Percentiles rank a stretch among this genome's conserved stretches.
Conservation (phyloP, 78 protist species). For the Polysphondylium violaceum region DNA sequence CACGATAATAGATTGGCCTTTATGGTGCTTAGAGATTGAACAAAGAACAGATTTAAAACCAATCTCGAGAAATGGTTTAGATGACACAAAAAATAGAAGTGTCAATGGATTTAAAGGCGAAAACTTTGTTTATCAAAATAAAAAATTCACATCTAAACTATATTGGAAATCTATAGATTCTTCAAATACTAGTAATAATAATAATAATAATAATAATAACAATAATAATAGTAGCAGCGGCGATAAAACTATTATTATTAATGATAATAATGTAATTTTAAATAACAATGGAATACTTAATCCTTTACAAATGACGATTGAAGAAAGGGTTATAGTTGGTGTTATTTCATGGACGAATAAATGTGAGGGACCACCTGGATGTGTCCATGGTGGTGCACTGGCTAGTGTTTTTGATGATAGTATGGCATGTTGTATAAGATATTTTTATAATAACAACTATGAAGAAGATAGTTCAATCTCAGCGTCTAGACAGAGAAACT, state of each 20-base stretch:
- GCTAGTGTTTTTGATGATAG: conserved; percentile 65
- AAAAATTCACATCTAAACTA: conserved; percentile 26
- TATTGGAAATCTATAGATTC: conserved; percentile 28
- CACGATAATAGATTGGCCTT: conserved; percentile 52
- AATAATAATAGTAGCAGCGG: not conserved
- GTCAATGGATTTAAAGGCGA: conserved; percentile 51
- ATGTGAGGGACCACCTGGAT: conserved; percentile 73
- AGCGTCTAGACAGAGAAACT: conserved; percentile 12
- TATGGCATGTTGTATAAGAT: conserved; percentile 78
- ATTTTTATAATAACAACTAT: conserved; percentile 71
- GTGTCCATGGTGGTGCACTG: conserved; percentile 78
- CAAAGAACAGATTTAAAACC: not conserved
- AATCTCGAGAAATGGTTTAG: conserved; percentile 58
- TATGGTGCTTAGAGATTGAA: conserved; percentile 8
- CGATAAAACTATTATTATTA: not conserved
- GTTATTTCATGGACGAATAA: conserved; percentile 36
- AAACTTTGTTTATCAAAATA: conserved; percentile 64
- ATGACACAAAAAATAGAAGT: not conserved
- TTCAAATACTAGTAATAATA: not conserved
- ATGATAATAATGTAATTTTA: too few species aligned
- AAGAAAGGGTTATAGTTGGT: conserved; percentile 36
- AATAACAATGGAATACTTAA: too few species aligned
- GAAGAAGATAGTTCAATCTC: conserved; percentile 18
- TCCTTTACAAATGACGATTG: too few species aligned
- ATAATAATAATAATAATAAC: not conserved